Base-by-base conservation (phyloP, 345 rosid species). In the Hibiscus syriacus region DNA sequence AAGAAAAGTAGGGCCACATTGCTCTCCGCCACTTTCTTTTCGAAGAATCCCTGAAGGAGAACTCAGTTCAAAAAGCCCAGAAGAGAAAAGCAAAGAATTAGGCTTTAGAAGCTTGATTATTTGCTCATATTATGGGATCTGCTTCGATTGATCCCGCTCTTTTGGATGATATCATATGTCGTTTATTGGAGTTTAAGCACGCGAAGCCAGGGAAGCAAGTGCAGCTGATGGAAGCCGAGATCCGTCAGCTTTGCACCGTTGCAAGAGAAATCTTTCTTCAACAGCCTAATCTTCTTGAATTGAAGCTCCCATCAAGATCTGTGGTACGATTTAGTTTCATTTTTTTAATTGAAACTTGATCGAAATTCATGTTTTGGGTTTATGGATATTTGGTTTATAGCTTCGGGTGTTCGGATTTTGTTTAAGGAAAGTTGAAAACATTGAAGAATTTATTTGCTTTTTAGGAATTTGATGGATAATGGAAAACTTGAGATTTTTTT, bases 231-330 rank as follows among this genome's bases (percentile, higher is more conserved):
- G 98, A 92, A 82, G 70, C 71, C 61, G 98, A 92, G 93, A 92
- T 92, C 90, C 89, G 92, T 6, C 93, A 83, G 72, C 92, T 92
- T 12, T 87, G 96, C 55, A 5, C 72, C 43, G 86, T 81, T 10
- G 80, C 98, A 41, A 74, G 75, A 71, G 86, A 89, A 74, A 84
- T 92, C 64, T 92, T 92, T 45, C 93, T 92, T 74, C 89, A 86
- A 17, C 98, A 92, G 68, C 93, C 98, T 45, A 89, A 79, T 77
- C 96, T 92, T 62, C 98, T 92, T 41, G 96, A 89, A 68, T 92
- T 57, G 90, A 86, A 69, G 94, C 98, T 38, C 98, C 98, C 60
- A 89, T 92, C 81, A 89, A 92, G 96, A 87, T 92, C 87, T 89
- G 98, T 62, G 98, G 96, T 92, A 79, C 59, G 45, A 55, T 22